These are phyloP conservation scores for Pleochaeta shiraiana DNA, from an alignment of 2,329 filamentous ascomycete species.

Conservation along the genomic window DNA sequence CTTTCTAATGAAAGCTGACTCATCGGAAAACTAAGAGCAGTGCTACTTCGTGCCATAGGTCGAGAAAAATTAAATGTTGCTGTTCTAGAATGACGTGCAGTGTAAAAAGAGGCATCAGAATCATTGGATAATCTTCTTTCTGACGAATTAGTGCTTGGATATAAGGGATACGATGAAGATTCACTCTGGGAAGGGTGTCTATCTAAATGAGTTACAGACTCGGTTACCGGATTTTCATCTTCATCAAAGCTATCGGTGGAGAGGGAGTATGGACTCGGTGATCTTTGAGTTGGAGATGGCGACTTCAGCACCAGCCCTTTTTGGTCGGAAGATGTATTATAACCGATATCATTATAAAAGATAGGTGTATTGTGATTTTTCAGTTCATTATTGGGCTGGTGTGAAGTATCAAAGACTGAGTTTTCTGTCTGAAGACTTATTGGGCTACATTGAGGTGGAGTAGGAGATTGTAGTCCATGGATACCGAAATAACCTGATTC, in stretches of 20 bases:
- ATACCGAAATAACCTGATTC: conserved; percentile 24
- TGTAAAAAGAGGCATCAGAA: conserved; percentile 52
- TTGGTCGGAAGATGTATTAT: conserved; percentile 17
- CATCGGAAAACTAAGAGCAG: conserved; percentile 30
- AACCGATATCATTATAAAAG: conserved; percentile 10
- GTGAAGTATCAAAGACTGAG: conserved; percentile 6
- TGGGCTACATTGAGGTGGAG: conserved; percentile 22
- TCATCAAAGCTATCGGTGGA: conserved; percentile 48
- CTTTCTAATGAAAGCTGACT: conserved; percentile 45
- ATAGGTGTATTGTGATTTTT: conserved; percentile 12
- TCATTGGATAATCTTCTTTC: conserved; percentile 61
- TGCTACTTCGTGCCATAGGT: conserved; percentile 56
- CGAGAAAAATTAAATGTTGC: conserved; percentile 88
- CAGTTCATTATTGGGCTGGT: conserved; percentile 14
- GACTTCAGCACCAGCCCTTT: conserved; percentile 24
- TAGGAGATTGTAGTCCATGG: conserved; percentile 33
- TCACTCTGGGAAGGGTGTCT: background rate
- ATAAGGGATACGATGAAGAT: background rate
- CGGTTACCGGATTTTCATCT: conserved; percentile 31
- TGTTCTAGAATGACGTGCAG: conserved; percentile 27
- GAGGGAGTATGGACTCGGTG: conserved; percentile 39
- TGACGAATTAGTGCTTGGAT: conserved; percentile 19
- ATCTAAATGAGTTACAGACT: background rate
- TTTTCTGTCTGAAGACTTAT: background rate
- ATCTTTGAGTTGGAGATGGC: conserved; percentile 23